A percentile compares a stretch with the other conserved stretches of the same genome.
phyloP scores from a whole-genome alignment of 2,329 filamentous ascomycete genomes.

The Peltaster fructicola region DNA sequence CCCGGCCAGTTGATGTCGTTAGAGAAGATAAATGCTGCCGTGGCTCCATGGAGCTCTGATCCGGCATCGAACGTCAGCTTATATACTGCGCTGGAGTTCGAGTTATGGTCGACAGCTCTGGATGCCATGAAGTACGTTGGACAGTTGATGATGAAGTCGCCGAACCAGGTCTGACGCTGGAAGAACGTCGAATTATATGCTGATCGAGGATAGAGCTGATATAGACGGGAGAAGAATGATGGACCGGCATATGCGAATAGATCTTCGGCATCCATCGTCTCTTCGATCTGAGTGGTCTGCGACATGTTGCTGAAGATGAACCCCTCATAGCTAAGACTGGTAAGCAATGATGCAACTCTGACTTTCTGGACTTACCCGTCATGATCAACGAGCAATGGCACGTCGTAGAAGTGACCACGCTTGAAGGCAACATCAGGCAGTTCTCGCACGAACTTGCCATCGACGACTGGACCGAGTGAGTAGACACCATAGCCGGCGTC shows the following conservation, averaged over 20 bases:
- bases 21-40: conserved; percentile 10
- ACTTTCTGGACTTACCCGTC: conserved; percentile 14
- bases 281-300: conserved; percentile 12
- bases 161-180: conserved; percentile 22
- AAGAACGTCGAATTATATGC: conserved; percentile 21
- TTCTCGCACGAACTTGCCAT: conserved; percentile 22
- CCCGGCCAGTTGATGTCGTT: conserved; percentile 1
- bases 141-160: conserved; percentile 28
- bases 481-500: conserved; percentile 26
- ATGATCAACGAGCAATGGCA: conserved; percentile 20
- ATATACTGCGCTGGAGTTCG: conserved; percentile 11
- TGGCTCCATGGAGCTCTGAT: conserved; percentile 17
- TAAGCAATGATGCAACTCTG: background rate
- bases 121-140: conserved; percentile 21
- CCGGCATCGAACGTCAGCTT: conserved; percentile 22
- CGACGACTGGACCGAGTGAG: conserved; percentile 24
- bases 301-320: conserved; percentile 18
- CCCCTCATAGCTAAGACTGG: conserved; percentile 20
- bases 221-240: conserved; percentile 23
- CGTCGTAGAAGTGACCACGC: conserved; percentile 18
- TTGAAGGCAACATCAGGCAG: conserved; percentile 19
- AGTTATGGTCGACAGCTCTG: conserved; percentile 17
- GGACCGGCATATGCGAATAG: conserved; percentile 20
- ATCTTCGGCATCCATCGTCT: conserved; percentile 14
- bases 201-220: conserved; percentile 21